Conservation (phyloP, 345 rosid genomes). For the Bruguiera sexangula region DNA sequence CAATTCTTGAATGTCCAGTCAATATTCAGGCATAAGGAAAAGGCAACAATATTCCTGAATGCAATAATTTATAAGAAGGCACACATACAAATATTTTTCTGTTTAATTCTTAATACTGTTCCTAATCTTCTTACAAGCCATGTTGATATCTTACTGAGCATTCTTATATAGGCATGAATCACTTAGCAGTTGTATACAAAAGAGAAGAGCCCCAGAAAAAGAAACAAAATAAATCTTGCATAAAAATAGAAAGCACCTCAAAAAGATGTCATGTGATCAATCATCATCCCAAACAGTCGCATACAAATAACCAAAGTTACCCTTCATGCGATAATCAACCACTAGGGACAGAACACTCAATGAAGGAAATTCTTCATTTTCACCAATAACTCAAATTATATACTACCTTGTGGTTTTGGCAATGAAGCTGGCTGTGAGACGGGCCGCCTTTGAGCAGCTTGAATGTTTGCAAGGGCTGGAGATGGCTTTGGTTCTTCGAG, state of each 20-base stretch:
- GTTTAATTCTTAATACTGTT: no score
- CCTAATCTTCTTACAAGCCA: no score
- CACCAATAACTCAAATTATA: neutral
- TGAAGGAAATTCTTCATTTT: neutral
- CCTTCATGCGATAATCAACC: neutral
- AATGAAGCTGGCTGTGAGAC: slow-evolving; percentile 55
- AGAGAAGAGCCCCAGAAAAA: no score
- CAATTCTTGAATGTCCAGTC: neutral
- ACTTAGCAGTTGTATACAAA: no score
- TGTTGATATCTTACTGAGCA: no score
- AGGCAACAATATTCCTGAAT: neutral
- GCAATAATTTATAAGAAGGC: neutral
- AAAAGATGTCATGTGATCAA: no score
- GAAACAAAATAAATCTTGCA: no score
- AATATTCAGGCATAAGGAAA: neutral
- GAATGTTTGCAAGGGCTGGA: slow-evolving; percentile 74
- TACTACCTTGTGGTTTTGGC: slow-evolving; percentile 65
- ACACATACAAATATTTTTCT: no score
- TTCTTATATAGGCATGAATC: no score
- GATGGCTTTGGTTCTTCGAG: slow-evolving; percentile 81
- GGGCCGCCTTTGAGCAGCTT: slow-evolving; percentile 91
- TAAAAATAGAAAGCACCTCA: no score
- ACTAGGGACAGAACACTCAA: neutral
- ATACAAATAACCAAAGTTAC: no score
- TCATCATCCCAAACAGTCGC: no score